A percentile compares a stretch with the other conserved stretches of the same genome.
Evolutionary conservation across 768 basidiomycete genomes (phyloP).

Genomic region (Lepiota brunneoincarnata): DNA sequence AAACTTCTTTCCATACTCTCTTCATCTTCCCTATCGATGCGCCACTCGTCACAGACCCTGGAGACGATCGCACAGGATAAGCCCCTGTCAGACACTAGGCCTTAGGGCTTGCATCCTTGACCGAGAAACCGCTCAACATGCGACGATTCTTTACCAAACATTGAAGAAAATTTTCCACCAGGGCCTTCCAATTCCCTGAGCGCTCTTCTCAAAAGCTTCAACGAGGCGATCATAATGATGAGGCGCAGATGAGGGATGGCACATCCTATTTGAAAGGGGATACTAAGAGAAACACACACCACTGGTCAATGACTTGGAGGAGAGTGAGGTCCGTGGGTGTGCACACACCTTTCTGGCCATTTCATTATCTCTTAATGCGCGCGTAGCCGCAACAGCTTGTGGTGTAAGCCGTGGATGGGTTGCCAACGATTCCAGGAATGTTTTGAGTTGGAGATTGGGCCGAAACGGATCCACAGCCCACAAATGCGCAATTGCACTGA

Average conservation of each 20-base stretch:
- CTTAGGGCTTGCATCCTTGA: not conserved
- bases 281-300: slow-evolving; percentile 42
- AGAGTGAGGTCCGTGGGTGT: slow-evolving; percentile 24
- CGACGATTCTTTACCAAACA: slow-evolving; percentile 49
- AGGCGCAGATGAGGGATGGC: slow-evolving; percentile 70
- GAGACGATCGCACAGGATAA: too few relatives aligned
- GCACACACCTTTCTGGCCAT: slow-evolving; percentile 54
- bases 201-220: slow-evolving; percentile 73
- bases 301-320: not conserved
- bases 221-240: slow-evolving; percentile 70
- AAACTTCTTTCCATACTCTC: too few relatives aligned
- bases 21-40: too few relatives aligned
- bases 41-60: too few relatives aligned
- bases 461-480: slow-evolving; percentile 78
- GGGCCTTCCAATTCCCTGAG: slow-evolving; percentile 71
- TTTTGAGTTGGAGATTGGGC: slow-evolving; percentile 70
- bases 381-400: slow-evolving; percentile 57
- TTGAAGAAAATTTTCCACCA: slow-evolving; percentile 86
- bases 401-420: slow-evolving; percentile 67
- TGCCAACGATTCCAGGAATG: slow-evolving; percentile 61
- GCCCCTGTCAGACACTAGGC: too few relatives aligned
- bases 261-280: slow-evolving; percentile 57
- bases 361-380: slow-evolving; percentile 51
- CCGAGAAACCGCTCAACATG: not conserved
- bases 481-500: slow-evolving; percentile 51